Percentiles rank a stretch among this genome's conserved stretches.
These are phyloP conservation scores for Panicum hallii DNA, from an alignment of 202 grass and related monocot genomes.

Conservation along the genomic window DNA sequence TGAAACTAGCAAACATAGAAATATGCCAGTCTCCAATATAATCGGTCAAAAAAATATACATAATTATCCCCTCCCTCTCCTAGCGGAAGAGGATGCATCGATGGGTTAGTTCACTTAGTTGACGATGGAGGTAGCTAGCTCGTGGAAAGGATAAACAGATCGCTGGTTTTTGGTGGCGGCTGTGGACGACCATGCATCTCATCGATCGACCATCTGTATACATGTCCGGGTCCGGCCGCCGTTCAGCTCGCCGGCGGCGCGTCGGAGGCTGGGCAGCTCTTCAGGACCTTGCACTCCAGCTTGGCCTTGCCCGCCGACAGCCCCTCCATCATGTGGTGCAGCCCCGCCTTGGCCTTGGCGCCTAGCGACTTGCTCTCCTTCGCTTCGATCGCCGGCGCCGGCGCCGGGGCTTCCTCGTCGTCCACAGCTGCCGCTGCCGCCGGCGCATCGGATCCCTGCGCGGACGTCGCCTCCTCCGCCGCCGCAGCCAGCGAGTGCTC, in stretches of 20 bases:
- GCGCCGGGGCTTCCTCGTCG: background rate
- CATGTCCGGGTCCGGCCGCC: background rate
- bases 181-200: background rate
- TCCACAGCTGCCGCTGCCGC: background rate
- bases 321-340: background rate
- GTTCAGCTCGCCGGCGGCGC: background rate
- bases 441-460: background rate
- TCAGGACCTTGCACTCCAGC: conserved; percentile 9
- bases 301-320: background rate
- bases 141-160: background rate
- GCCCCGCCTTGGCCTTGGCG: conserved; percentile 3
- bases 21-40: background rate
- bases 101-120: background rate
- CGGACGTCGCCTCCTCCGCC: background rate
- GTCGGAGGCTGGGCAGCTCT: background rate
- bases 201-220: background rate
- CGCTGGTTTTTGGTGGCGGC: background rate
- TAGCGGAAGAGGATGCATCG: background rate
- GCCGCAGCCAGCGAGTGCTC: background rate
- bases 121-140: background rate
- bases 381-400: background rate
- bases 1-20: background rate
- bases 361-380: background rate
- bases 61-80: background rate
- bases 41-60: background rate